phyloP scores from a whole-genome alignment of 805 yeast genomes.

The Candida krabiensis region DNA sequence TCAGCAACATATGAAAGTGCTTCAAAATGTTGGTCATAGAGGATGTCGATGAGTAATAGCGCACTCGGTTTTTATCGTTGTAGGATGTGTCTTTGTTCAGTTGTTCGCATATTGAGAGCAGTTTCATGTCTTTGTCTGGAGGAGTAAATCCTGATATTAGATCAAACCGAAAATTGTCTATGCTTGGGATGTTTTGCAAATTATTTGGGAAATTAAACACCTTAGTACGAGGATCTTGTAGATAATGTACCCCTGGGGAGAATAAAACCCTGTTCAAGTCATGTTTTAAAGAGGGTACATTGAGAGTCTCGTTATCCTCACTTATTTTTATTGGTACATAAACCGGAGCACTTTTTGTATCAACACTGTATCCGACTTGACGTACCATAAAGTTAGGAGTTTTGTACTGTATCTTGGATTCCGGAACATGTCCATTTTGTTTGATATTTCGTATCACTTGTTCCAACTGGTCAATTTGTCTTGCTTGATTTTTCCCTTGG shows the following conservation, averaged over 20 bases:
- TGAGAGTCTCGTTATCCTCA: no score
- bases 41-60: constrained; percentile 80
- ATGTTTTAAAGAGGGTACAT: constrained; percentile 64
- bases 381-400: no score
- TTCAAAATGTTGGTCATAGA: constrained; percentile 77
- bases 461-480: no score
- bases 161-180: constrained; percentile 65
- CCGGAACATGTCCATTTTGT: no score
- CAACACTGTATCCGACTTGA: no score
- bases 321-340: constrained; percentile 25
- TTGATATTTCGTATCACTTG: no score
- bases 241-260: constrained; percentile 77
- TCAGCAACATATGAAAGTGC: constrained; percentile 72
- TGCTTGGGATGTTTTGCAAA: constrained; percentile 57
- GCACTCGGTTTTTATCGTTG: constrained; percentile 25
- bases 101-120: constrained; percentile 48
- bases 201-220: constrained; percentile 67
- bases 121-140: constrained; percentile 60
- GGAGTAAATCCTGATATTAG: constrained; percentile 56
- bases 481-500: no score
- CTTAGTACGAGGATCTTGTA: constrained; percentile 76
- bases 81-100: constrained; percentile 8
- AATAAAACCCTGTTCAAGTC: constrained; percentile 70
- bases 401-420: no score
- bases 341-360: neutral